Conservation (phyloP, 75 land plant genomes). For the Cryptomeria japonica region DNA sequence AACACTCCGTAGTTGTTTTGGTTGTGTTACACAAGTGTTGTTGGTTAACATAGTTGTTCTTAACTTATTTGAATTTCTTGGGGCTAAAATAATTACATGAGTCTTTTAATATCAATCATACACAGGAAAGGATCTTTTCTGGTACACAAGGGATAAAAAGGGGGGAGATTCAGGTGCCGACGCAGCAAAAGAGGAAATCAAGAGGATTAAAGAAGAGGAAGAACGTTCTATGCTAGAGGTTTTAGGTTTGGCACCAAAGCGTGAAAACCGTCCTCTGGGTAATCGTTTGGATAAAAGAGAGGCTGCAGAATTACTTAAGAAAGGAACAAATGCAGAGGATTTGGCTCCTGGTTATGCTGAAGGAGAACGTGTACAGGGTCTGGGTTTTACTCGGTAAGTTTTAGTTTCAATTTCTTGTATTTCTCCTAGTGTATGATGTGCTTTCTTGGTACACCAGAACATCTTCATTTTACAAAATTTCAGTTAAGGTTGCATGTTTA, state of each 20-base stretch:
- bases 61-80: not conserved
- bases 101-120: not conserved
- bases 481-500: not conserved
- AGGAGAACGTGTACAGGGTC: conserved; percentile 85
- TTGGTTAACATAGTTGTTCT: not conserved
- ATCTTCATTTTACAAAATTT: not conserved
- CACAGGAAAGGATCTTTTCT: conserved; percentile 89
- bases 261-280: conserved; percentile 56
- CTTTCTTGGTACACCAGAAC: not conserved
- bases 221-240: conserved; percentile 89
- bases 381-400: conserved; percentile 87
- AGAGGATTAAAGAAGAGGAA: conserved; percentile 84
- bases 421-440: not conserved
- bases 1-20: not conserved
- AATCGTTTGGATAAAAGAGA: conserved; percentile 90
- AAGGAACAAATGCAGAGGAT: conserved; percentile 87
- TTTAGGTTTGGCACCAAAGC: conserved; percentile 91
- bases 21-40: not conserved
- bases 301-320: conserved; percentile 77
- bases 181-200: conserved; percentile 80
- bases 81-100: not conserved
- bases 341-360: conserved; percentile 81
- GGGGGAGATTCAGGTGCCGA: conserved; percentile 28
- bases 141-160: conserved; percentile 85
- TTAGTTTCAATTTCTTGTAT: not conserved